Base-by-base conservation (phyloP, 495 filamentous ascomycete genomes). In the Penicillium samsonianum region DNA sequence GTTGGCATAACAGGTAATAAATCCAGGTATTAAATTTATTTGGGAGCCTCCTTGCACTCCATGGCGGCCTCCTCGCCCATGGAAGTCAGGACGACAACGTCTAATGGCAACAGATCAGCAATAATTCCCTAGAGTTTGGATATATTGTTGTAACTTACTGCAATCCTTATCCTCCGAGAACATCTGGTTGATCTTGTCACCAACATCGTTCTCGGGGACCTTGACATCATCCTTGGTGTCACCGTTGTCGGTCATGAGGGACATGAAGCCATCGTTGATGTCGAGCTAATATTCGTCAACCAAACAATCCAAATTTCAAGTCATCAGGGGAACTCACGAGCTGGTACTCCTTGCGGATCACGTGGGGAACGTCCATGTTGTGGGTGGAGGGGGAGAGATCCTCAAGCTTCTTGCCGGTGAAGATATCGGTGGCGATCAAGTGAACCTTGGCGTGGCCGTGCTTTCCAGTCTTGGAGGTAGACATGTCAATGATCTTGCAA, bases 371-470 rank as follows among this genome's bases (percentile, higher is more conserved):
- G 71, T 99, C 91, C 94, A 99, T 99, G 85, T 98, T 98, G 87
- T 99, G 94, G 85, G 94, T 99, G 74, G 94, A 98, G 60, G 94
- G 94, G 80, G 89, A 98, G 57, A 99, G 89, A 78, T 99, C 94
- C 84, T 99, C 94, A 58, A 94, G 82, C 86, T 99, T 99, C 90
- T 98, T 98, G 84, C 84, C 84, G 59, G 92, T 99, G 84, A 99
- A 99, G 82, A 99, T 97, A 74, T 99, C 94, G 73, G 93, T 86
- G 71, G 90, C 94, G 68, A 95, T 87, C 59, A 99, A 78, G 82
- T 99, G 92, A 74, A 98, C 94, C 88, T 99, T 99, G 77, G 94
- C 94, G 88, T 99, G 94, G 77, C 94, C 94, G 89, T 99, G 94
- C 90, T 99, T 99, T 77, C 94, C 94, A 61, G 94, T 99, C 91